Percentiles rank a stretch among this genome's conserved stretches.
phyloP scores from a whole-genome alignment of 2,329 filamentous ascomycete genomes.

The Colletotrichum tropicale region DNA sequence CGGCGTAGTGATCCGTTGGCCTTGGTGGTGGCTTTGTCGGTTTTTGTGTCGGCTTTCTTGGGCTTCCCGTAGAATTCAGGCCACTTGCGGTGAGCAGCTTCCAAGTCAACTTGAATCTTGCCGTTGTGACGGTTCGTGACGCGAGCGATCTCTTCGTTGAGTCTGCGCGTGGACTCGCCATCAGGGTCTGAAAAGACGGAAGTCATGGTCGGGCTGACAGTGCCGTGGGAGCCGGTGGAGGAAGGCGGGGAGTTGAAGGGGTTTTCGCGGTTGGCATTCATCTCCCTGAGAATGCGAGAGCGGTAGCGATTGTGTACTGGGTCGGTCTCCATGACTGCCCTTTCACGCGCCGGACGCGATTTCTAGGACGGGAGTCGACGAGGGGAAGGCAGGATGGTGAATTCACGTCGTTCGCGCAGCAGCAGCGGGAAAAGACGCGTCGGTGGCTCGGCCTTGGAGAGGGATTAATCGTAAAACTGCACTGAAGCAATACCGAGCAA shows the following conservation, averaged over 20 bases:
- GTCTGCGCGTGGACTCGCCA: constrained; percentile 56
- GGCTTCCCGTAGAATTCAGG: constrained; percentile 54
- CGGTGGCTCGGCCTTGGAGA: background rate
- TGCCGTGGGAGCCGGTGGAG: constrained; percentile 62
- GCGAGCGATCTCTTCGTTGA: constrained; percentile 53
- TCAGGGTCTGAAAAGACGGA: constrained; percentile 58
- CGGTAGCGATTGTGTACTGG: constrained; percentile 43
- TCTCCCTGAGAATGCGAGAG: constrained; percentile 55
- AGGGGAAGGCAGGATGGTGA: background rate
- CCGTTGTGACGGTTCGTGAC: constrained; percentile 38
- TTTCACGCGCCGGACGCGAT: constrained; percentile 16
- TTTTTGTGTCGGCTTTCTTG: constrained; percentile 26
- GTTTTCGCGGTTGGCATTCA: constrained; percentile 57
- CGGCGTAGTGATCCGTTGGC: constrained; percentile 26
- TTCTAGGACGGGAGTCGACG: constrained; percentile 7
- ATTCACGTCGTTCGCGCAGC: constrained; percentile 9
- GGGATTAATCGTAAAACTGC: constrained; percentile 6
- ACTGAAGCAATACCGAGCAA: constrained; percentile 19
- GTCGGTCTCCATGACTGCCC: constrained; percentile 44
- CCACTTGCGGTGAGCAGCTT: constrained; percentile 54
- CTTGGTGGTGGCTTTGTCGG: background rate
- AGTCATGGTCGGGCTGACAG: constrained; percentile 57
- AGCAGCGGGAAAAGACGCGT: constrained; percentile 2
- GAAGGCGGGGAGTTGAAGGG: constrained; percentile 64
- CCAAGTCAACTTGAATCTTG: constrained; percentile 47